Evolutionary conservation across 257 asterid species (phyloP).

Genomic region (Hygrophila difformis): DNA sequence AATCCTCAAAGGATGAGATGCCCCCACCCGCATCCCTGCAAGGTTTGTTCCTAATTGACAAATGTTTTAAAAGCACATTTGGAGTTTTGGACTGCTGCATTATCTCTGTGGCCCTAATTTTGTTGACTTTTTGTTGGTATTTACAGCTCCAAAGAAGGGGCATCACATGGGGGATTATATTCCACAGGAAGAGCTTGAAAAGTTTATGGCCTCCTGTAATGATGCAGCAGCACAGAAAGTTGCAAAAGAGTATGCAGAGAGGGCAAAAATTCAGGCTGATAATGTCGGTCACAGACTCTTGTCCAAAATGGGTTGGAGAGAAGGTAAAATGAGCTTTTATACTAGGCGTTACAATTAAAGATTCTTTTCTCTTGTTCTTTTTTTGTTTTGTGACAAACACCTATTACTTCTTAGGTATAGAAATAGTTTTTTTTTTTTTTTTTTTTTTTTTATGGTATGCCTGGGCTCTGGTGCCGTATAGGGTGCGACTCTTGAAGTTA

Average conservation of each 20-base stretch:
- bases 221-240: conserved; percentile 58
- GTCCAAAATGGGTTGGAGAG: conserved; percentile 96
- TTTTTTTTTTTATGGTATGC: no score
- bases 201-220: conserved; percentile 67
- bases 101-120: neutral
- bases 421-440: no score
- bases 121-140: conserved; percentile 15
- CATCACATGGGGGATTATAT: conserved; percentile 98
- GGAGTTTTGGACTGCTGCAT: conserved; percentile 2
- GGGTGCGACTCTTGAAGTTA: no score
- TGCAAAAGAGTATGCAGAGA: conserved; percentile 56
- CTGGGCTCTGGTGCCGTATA: no score
- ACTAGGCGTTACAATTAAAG: no score
- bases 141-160: conserved; percentile 60
- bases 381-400: no score
- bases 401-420: no score
- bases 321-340: conserved; percentile 56
- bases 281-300: conserved; percentile 81
- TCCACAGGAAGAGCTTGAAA: conserved; percentile 85
- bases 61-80: neutral
- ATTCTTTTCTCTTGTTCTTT: no score
- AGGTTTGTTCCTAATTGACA: conserved; percentile 27
- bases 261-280: conserved; percentile 73
- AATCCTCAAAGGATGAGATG: conserved; percentile 85
- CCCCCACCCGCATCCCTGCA: conserved; percentile 87